Base-by-base conservation (phyloP, 1,284 basidiomycete genomes). In the Neonothopanus nambi region DNA sequence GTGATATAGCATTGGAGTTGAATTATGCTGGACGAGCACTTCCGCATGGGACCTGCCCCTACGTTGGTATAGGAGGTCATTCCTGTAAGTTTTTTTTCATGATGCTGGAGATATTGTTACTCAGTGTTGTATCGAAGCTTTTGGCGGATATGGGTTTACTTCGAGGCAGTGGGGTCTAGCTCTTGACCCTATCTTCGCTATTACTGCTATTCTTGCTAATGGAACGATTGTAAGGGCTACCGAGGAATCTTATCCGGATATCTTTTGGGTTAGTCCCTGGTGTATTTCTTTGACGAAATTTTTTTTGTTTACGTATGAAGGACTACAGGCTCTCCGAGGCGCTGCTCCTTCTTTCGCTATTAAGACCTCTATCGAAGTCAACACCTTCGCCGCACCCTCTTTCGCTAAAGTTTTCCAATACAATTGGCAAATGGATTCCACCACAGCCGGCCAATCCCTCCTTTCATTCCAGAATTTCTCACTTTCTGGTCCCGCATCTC, bases 51-150 rank as follows among this genome's bases (percentile, higher is more conserved):
- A 62, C 62, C 58, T 61, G 67, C 48, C 58, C 75, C 2, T 75
- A 76, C 52, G 75, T 77, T 12, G 72, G 75, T 17, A 67, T 72
- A 50, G 76, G 76, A 13, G 76, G 76, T 15, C 77, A 78, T 60
- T 59, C 70, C 46, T 61, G 72, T 70, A 52, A 15, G 60, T 40
- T 15, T 2, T 1, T 23, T 24, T 8, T 33, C 42, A 17, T 52
- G 21, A 40, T 7, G 15, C 26, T 23, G n/a, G 11, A 6, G 21
- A 5, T 28, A 28, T 28, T 53, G 13, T 45, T 44, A 36, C 42
- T 58, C 44, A 38, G 26, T 39, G 12, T 38, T 44, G 18, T 11
- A 40, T 9, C 35, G n/a, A n/a, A 59, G 61, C 65, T 0, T 67
- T 64, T 55, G 69, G 69, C 11, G 68, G 69, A 9, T 67, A 62